These are phyloP conservation scores for Apiospora aurea DNA, from an alignment of 2,329 filamentous ascomycete species.

Conservation along the genomic window DNA sequence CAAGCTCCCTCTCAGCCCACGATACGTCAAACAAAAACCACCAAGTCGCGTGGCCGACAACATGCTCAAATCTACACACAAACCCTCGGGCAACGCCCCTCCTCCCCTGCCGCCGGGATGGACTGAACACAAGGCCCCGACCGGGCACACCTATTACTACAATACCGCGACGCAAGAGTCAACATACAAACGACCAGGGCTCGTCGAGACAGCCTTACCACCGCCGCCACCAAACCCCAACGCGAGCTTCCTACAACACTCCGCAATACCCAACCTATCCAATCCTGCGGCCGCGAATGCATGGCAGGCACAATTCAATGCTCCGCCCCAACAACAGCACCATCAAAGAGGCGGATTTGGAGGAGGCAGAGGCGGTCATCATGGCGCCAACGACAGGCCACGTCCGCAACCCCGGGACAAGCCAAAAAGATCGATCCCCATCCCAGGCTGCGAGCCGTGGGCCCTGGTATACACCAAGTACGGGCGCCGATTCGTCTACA, in stretches of 20 bases:
- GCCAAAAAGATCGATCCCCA: constrained; percentile 78
- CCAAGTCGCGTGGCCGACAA: background rate
- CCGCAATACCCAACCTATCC: constrained; percentile 53
- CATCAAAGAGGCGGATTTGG: constrained; percentile 44
- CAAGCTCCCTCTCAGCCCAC: background rate
- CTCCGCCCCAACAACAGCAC: constrained; percentile 47
- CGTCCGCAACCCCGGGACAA: constrained; percentile 77
- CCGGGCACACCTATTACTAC: constrained; percentile 89
- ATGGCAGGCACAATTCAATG: constrained; percentile 63
- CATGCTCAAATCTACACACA: constrained; percentile 84
- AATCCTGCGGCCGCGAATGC: constrained; percentile 65
- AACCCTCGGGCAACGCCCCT: constrained; percentile 55
- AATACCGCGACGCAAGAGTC: constrained; percentile 83
- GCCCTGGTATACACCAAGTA: constrained; percentile 91
- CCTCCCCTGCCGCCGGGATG: constrained; percentile 79
- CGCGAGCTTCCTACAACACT: constrained; percentile 51
- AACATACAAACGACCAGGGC: constrained; percentile 80
- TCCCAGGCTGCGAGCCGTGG: constrained; percentile 88
- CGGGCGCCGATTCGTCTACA: constrained; percentile 88
- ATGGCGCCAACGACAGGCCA: constrained; percentile 62
- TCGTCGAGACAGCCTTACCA: constrained; percentile 28
- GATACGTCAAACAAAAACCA: background rate
- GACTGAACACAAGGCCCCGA: constrained; percentile 92
- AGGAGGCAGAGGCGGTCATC: constrained; percentile 51
- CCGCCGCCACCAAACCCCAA: constrained; percentile 37